Base-by-base conservation (phyloP, 2,329 filamentous ascomycete genomes). In the Curvularia spicifera region DNA sequence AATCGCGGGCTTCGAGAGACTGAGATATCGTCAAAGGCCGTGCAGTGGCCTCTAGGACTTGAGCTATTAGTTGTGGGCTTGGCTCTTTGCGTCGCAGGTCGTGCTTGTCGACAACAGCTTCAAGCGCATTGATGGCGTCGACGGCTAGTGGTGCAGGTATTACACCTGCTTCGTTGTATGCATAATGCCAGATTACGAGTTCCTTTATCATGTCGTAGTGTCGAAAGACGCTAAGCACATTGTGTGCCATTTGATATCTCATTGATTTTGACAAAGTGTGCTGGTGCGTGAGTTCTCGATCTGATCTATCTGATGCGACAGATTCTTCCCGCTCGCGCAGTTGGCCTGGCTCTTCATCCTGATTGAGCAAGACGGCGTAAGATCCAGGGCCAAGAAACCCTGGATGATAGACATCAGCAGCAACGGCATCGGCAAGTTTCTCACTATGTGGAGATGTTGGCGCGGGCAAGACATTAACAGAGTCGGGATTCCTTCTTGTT, bases 141-240 rank as follows among this genome's bases (percentile, higher is more conserved):
- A 77, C 57, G 5, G 76, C 64, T 0, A 80, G 62, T 28, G 74
- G 72, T 1, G 71, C 69, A 2, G 78, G 70, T 26, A 80, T 68
- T 5, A 76, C 69, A 2, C 74, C 73, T 7, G 71, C 67, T 59
- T 78, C 71, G 24, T 71, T 73, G 18, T 50, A 57, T 31, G 65
- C 60, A 9, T 63, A 67, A 39, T 73, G 71, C 59, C 63, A 63
- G 13, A 67, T 15, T 0, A 75, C 53, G 2, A 73, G 58, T 9
- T 72, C 68, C 29, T 58, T 60, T 29, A 76, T 72, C 0, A 66
- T 26, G 7, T 60, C 51, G 28, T 70, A 73, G 29, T 74, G 59
- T 1, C 73, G 69, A 24, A 76, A 61, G 20, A 65, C 62, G 31
- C 62, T 70, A 12, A 76, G 37, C 1, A 74, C 64, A 24, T 67